phyloP scores from a whole-genome alignment of 2,329 filamentous ascomycete species.

The Remersonia thermophila region DNA sequence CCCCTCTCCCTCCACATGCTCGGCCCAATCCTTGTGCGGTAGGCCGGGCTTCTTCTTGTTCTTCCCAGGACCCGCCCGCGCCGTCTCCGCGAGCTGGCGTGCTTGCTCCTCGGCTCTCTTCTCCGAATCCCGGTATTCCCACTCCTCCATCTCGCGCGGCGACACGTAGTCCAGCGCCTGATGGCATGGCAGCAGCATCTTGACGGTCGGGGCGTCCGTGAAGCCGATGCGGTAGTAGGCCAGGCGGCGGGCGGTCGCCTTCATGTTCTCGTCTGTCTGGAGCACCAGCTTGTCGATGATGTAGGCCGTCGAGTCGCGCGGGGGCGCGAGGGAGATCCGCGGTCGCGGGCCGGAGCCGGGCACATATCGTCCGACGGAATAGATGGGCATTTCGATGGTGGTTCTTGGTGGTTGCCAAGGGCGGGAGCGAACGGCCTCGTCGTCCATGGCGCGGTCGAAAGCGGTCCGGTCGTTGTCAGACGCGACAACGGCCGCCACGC shows the following conservation, averaged over 20 bases:
- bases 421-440: too few relatives aligned
- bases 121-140: slow-evolving; percentile 35
- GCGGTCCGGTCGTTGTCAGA: too few relatives aligned
- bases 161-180: slow-evolving; percentile 47
- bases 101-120: slow-evolving; percentile 28
- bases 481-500: too few relatives aligned
- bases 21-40: slow-evolving; percentile 8
- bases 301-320: slow-evolving; percentile 40
- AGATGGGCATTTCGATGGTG: slow-evolving; percentile 13
- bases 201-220: slow-evolving; percentile 38
- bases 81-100: slow-evolving; percentile 4
- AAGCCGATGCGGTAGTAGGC: slow-evolving; percentile 45
- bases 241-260: slow-evolving; percentile 24
- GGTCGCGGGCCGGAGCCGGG: slow-evolving; percentile 35
- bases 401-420: slow-evolving; percentile 6
- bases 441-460: too few relatives aligned
- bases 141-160: slow-evolving; percentile 42
- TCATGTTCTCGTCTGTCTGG: slow-evolving; percentile 22
- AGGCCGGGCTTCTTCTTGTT: slow-evolving; percentile 6
- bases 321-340: slow-evolving; percentile 35
- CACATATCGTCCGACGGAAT: slow-evolving; percentile 10
- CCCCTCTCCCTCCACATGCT: slow-evolving; percentile 3
- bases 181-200: slow-evolving; percentile 32
- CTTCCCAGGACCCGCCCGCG: slow-evolving; percentile 1
- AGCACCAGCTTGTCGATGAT: slow-evolving; percentile 43